Base-by-base conservation (phyloP, 2,329 filamentous ascomycete species). In the Phoma sp. region DNA sequence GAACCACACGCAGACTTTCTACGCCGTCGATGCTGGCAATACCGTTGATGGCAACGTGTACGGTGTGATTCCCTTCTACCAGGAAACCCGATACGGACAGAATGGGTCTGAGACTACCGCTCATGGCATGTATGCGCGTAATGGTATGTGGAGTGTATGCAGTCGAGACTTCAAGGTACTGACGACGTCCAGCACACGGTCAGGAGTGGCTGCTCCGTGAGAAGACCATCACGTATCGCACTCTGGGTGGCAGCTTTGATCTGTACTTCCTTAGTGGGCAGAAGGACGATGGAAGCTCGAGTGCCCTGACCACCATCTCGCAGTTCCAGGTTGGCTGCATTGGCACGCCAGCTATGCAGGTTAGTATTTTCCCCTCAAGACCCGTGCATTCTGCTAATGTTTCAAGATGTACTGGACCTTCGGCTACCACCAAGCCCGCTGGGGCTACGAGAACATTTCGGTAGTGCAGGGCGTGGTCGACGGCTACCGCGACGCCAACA, bases 371-470 rank as follows among this genome's bases (percentile, higher is more conserved):
- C 8, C 13, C 6, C 4, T 6, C 13, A 25, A 1, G n/a, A 4
- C 10, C 8, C 5, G 2, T 5, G 8, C 10, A 1, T 7, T 17
- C 29, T 15, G 19, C 35, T 46, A 9, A 48, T 12, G 1, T 8
- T 35, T 0, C 2, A 13, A 55, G 41, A 51, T 49, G 50, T 60
- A 60, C 76, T 93, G 85, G 80, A 86, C 87, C 0, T 85, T 94
- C 57, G 91, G 91, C 1, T 93, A 83, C 68, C 91, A 94, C 60
- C 90, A 95, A 71, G 92, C 89, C 66, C 83, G 89, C 54, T 93
- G 90, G 86, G 90, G 90, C 1, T 94, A 93, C 70, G 77, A 82
- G 29, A 64, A 62, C 21, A 57, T 59, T 13, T 56, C 57, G 1
- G 57, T 61, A 3, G 44, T 55, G 6, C 55, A 61, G 27, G 51